These are phyloP conservation scores for Solanum etuberosum DNA, from an alignment of 257 asterid genomes.

Conservation along the genomic window DNA sequence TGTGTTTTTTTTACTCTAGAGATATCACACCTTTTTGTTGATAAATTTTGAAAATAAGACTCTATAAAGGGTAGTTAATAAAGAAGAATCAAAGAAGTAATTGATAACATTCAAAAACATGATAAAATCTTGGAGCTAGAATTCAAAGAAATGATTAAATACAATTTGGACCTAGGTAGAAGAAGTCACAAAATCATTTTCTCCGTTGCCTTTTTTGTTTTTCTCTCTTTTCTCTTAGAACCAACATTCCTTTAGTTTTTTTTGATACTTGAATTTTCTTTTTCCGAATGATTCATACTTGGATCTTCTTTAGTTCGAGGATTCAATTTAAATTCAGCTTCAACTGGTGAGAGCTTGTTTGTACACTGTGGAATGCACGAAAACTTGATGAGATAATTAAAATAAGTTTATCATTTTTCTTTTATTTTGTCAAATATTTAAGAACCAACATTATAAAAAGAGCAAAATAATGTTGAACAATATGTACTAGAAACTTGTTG, in stretches of 20 bases:
- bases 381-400: not conserved
- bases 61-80: not conserved
- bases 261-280: not conserved
- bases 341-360: not conserved
- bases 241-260: not conserved
- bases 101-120: not conserved
- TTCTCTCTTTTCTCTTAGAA: not conserved
- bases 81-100: not conserved
- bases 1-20: not conserved
- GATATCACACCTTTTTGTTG: not conserved
- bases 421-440: not conserved
- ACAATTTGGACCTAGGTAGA: not conserved
- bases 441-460: too few relatives aligned
- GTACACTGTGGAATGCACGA: not conserved
- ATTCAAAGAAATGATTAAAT: not conserved
- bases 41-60: not conserved
- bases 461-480: not conserved
- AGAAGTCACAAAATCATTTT: not conserved
- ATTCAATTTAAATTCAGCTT: too few relatives aligned
- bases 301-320: not conserved
- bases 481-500: not conserved
- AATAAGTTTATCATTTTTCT: not conserved
- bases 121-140: not conserved
- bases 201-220: not conserved
- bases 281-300: too few relatives aligned